Base-by-base conservation (phyloP, 192 early-diverging fungal genomes). In the Phlyctochytrium bullatum region DNA sequence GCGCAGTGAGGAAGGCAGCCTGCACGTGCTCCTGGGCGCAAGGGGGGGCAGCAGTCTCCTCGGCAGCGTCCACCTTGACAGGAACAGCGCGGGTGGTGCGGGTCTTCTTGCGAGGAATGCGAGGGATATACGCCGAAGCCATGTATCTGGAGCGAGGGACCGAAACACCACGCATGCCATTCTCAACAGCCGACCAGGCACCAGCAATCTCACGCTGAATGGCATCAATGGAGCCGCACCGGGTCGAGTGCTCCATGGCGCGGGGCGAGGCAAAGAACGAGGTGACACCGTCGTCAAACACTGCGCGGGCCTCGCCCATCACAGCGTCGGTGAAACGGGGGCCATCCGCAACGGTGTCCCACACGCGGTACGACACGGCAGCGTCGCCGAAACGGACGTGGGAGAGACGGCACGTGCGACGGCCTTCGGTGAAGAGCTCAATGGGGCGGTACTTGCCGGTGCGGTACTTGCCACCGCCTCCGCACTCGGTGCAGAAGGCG, bases 381-480 rank as follows among this genome's bases (percentile, higher is more conserved):
- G 73, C 68, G 27, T 61, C 60, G 34, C 79, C 78, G 36, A 82
- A 52, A 28, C 76, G 61, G 33, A 73, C 73, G 36, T 78, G 79
- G 2, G 70, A 61, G 24, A 78, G 35, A 12, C 30, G 36, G 56
- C 79, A 81, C 1, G 80, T 82, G 3, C 71, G 67, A 6, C 77
- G 74, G 40, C 64, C 65, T 4, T 59, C 51, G 10, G 34, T 34
- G 64, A 82, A 82, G 20, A 82, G 72, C 25, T 71, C 80, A 20
- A 76, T 36, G 16, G 80, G 80, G 2, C 80, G 51, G 64, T 72
- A 82, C 63, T 82, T 82, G 35, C 80, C 80, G 23, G 74, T 77
- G 6, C 78, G 71, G 62, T 72, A 77, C 67, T 79, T 77, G 24
- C 74, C 76, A 27, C 78, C 78, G 1, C 78, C 78, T 29, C 78